Base-by-base conservation (phyloP, 331 rosid genomes). In the Telfairia occidentalis region DNA sequence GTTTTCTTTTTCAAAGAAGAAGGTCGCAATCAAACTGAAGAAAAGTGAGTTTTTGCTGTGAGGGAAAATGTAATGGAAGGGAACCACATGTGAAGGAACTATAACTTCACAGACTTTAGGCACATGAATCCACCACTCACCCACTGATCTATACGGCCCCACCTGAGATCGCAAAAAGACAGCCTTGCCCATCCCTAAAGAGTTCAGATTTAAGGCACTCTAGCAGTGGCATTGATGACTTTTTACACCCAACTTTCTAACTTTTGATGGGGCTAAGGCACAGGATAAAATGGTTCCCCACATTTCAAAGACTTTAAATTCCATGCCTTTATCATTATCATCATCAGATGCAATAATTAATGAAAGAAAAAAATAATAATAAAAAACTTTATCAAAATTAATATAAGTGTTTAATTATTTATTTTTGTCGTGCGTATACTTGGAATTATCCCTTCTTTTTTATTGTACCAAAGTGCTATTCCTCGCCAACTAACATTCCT, bases 401-500 rank as follows among this genome's bases (percentile, higher is more conserved):
- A 16, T 2, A 58, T 30, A 5, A 59, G 13, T 15, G 29, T 58
- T 16, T 30, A 15, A 34, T 34, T 6, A 23, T 43, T 69, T 1
- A 1, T 5, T 69, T 69, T 35, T 21, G 7, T 9, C 19, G 15
- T 37, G 16, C 2, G 5, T 66, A 52, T 43, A 43, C 55, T 42
- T 69, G 23, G 57, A 67, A 69, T 43, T 13, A 26, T 26, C 45
- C 74, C 38, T 69, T 26, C 24, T 69, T 69, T 69, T 69, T 69
- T 13, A 45, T 69, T 24, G 37, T 34, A 5, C 55, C 46, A 40
- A n/a, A 23, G 49, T 19, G 71, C 45, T 37, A 64, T 64, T 66
- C 73, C 38, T n/a, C 35, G 40, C 55, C 74, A 69, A 69, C 53
- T 45, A 69, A 69, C 74, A 69, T 69, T 69, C 74, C 74, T 24